These are phyloP conservation scores for Limnanthes douglasii DNA, from an alignment of 345 rosid species.

Conservation along the genomic window DNA sequence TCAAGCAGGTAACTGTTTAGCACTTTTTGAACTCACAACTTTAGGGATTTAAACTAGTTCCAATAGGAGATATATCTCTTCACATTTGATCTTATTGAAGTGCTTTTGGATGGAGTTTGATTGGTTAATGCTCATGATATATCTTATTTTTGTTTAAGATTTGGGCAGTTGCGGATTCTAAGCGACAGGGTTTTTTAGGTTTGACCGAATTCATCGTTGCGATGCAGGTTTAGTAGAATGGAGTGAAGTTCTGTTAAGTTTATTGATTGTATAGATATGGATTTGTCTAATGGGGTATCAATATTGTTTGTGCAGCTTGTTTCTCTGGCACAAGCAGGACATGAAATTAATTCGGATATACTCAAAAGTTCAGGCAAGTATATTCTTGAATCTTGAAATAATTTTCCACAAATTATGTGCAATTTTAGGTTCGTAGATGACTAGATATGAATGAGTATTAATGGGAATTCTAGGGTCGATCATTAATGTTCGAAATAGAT, in stretches of 20 bases:
- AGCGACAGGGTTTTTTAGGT: slow-evolving; percentile 74
- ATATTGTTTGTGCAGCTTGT: slow-evolving; percentile 34
- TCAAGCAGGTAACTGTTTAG: slow-evolving; percentile 46
- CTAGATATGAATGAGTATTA: too few species aligned
- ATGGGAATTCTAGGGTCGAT: too few species aligned
- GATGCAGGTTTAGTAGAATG: slow-evolving; percentile 45
- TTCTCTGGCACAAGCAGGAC: slow-evolving; percentile 75
- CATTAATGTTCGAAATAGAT: too few species aligned
- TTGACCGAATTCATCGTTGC: slow-evolving; percentile 58
- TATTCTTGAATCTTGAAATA: too few species aligned
- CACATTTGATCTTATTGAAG: not conserved
- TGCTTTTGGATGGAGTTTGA: slow-evolving; percentile 1
- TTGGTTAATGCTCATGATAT: not conserved
- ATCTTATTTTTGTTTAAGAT: slow-evolving; percentile 20
- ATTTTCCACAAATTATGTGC: too few species aligned
- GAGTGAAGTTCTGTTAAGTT: too few species aligned
- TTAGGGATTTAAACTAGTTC: not conserved
- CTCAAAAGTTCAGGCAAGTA: slow-evolving; percentile 37
- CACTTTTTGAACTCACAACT: not conserved
- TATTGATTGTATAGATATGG: too few species aligned
- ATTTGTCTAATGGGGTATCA: too few species aligned
- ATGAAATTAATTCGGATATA: slow-evolving; percentile 37
- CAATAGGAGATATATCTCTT: not conserved
- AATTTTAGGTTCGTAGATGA: too few species aligned
- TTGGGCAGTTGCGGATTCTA: slow-evolving; percentile 84